Evolutionary conservation across 768 basidiomycete genomes (phyloP).

Genomic region (Cantharellus cinnabarinus): DNA sequence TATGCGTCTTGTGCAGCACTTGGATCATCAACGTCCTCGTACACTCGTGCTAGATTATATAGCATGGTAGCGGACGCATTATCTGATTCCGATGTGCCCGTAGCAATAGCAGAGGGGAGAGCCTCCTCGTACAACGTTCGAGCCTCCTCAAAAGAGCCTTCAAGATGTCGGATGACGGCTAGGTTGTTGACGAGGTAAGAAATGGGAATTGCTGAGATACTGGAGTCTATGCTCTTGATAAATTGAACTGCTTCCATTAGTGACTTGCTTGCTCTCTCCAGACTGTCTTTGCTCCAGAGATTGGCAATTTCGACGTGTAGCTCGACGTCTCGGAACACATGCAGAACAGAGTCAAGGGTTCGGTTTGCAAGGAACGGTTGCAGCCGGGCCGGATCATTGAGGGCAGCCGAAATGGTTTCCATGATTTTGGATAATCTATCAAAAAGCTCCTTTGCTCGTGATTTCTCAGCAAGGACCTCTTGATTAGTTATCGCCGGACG

Average conservation of each 20-base stretch:
- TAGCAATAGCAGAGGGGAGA: slow-evolving; percentile 25
- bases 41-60: slow-evolving; percentile 82
- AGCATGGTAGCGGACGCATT: slow-evolving; percentile 61
- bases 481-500: slow-evolving; percentile 59
- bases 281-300: slow-evolving; percentile 65
- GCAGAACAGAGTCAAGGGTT: slow-evolving; percentile 9
- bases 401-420: slow-evolving; percentile 15
- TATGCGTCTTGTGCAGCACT: slow-evolving; percentile 68
- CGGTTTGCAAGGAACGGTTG: background rate
- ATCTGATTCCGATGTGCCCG: slow-evolving; percentile 33
- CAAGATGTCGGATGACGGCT: slow-evolving; percentile 52
- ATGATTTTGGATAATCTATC: slow-evolving; percentile 53
- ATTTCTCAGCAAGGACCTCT: slow-evolving; percentile 51
- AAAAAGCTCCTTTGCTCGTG: slow-evolving; percentile 60
- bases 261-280: slow-evolving; percentile 52
- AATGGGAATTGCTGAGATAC: slow-evolving; percentile 17
- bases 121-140: slow-evolving; percentile 52
- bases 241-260: slow-evolving; percentile 54
- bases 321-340: slow-evolving; percentile 38
- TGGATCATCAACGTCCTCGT: slow-evolving; percentile 65
- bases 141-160: slow-evolving; percentile 37
- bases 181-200: slow-evolving; percentile 66
- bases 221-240: slow-evolving; percentile 20
- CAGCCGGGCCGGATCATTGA: background rate
- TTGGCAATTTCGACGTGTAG: slow-evolving; percentile 82